These are phyloP conservation scores for Chamaenerion angustifolium DNA, from an alignment of 345 rosid species.

Conservation along the genomic window DNA sequence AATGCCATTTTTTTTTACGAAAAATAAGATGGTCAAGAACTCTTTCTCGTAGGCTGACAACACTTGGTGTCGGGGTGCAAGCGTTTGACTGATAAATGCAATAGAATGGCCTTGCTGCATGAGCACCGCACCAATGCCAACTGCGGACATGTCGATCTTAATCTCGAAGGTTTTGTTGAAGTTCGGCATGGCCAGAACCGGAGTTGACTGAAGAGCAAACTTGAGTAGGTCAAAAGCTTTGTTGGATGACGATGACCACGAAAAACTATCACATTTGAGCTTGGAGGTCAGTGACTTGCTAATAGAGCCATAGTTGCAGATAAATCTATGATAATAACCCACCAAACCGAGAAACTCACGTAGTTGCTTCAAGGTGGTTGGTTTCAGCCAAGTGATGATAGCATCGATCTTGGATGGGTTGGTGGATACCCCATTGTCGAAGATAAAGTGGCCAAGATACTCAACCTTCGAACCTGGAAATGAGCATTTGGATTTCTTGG, in stretches of 20 bases:
- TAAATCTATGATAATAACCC: conserved; percentile 3
- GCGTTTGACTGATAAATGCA: background rate
- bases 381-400: background rate
- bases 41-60: background rate
- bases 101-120: background rate
- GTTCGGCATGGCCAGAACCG: no score
- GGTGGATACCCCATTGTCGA: background rate
- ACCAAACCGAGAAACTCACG: background rate
- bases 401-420: background rate
- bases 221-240: background rate
- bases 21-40: background rate
- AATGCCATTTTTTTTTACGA: background rate
- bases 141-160: no score
- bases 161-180: no score
- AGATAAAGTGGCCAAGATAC: no score
- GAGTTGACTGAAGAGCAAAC: no score
- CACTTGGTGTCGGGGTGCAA: background rate
- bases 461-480: background rate
- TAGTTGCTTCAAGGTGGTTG: background rate
- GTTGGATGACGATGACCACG: background rate
- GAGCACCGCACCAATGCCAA: no score
- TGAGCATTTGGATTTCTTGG: background rate
- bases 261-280: background rate
- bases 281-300: background rate
- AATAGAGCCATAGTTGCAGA: background rate